Evolutionary conservation across 495 filamentous ascomycete genomes (phyloP).

Genomic region (Niebla homalea): DNA sequence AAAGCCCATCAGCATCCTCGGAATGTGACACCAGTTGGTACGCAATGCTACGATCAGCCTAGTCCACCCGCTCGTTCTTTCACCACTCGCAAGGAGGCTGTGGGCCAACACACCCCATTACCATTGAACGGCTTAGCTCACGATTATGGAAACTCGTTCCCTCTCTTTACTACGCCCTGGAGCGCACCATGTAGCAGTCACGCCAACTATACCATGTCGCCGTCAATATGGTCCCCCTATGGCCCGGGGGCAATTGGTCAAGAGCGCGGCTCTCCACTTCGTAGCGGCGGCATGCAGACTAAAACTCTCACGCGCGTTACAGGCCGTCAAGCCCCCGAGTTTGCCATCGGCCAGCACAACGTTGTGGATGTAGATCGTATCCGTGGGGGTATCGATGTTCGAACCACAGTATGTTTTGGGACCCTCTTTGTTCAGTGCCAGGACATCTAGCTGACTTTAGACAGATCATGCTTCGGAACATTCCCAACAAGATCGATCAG

Average conservation of each 20-base stretch:
- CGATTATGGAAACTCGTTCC: not conserved
- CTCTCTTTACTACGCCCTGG: constrained; percentile 5
- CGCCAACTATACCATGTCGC: not conserved
- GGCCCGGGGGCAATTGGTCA: constrained; percentile 21
- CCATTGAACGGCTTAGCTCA: constrained; percentile 1
- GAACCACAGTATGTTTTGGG: constrained; percentile 49
- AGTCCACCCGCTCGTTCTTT: not conserved
- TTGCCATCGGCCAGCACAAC: constrained; percentile 38
- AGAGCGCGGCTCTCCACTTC: constrained; percentile 15
- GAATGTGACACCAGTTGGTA: not conserved
- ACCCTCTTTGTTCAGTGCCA: not conserved
- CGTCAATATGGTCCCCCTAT: constrained; percentile 10
- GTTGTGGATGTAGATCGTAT: constrained; percentile 54
- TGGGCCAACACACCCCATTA: constrained; percentile 5
- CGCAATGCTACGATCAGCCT: not conserved
- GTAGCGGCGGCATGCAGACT: constrained; percentile 4
- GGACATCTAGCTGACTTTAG: constrained; percentile 10
- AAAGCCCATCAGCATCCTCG: not conserved
- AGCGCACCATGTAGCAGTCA: constrained; percentile 4
- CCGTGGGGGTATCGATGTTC: constrained; percentile 51
- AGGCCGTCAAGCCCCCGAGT: constrained; percentile 14
- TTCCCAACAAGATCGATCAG: constrained; percentile 80
- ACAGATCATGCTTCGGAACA: constrained; percentile 92
- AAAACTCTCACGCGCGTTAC: constrained; percentile 2
- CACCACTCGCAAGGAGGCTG: constrained; percentile 6